phyloP scores from a whole-genome alignment of 345 rosid genomes.

The Eucalyptus virginea region DNA sequence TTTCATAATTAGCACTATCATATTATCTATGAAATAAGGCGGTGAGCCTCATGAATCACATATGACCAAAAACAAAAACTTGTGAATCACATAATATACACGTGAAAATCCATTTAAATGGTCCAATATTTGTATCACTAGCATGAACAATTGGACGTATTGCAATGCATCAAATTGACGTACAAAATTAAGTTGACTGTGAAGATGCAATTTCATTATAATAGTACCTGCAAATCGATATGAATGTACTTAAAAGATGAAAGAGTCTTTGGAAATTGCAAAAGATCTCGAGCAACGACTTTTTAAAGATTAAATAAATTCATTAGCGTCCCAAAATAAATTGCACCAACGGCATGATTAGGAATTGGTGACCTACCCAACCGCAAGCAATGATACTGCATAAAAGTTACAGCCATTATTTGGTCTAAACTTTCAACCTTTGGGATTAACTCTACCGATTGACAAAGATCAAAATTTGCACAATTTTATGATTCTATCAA shows the following conservation, averaged over 20 bases:
- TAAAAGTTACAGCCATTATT: not conserved
- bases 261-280: not conserved
- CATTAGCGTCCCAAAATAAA: not conserved
- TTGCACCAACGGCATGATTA: not conserved
- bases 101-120: no score
- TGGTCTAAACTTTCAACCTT: not conserved
- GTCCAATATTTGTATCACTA: not conserved
- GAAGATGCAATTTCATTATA: not conserved
- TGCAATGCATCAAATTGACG: not conserved
- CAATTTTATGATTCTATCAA: not conserved
- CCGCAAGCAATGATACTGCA: not conserved
- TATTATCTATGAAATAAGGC: no score
- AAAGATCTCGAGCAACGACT: not conserved
- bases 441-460: not conserved
- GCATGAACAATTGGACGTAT: not conserved
- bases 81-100: no score
- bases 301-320: not conserved
- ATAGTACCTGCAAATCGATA: no score
- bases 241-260: not conserved
- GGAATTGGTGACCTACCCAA: not conserved
- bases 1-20: not conserved
- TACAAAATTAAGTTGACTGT: not conserved
- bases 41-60: not conserved
- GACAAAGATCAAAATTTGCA: not conserved
- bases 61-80: not conserved